phyloP scores from a whole-genome alignment of 2,329 filamentous ascomycete species.

The Ophiocordyceps polyrhachis-furcata region DNA sequence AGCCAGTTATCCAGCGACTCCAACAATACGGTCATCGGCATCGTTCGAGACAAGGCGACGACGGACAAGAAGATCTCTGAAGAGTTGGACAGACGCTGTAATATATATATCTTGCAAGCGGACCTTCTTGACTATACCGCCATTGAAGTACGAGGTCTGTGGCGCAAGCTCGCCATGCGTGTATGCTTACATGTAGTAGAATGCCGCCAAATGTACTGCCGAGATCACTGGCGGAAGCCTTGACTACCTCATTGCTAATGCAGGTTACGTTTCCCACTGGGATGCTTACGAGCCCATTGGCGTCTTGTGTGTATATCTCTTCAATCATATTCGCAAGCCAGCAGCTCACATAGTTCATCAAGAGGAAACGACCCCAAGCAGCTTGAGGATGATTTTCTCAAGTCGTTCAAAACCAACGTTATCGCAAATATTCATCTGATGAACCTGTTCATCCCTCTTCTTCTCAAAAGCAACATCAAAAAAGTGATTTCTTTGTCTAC shows the following conservation, averaged over 20 bases:
- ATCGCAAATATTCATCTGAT: conserved; percentile 32
- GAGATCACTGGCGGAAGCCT: conserved; percentile 16
- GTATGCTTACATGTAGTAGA: conserved; percentile 8
- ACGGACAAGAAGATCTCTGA: conserved; percentile 23
- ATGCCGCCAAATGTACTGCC: conserved; percentile 1
- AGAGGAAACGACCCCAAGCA: neutral
- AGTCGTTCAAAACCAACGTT: conserved; percentile 26
- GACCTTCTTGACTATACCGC: conserved; percentile 20
- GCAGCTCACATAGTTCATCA: neutral
- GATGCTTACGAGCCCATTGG: conserved; percentile 16
- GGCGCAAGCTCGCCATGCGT: neutral
- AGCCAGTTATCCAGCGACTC: conserved; percentile 23
- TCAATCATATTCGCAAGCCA: neutral
- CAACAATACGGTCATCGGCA: conserved; percentile 24
- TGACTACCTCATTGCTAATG: conserved; percentile 34
- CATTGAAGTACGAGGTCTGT: conserved; percentile 2
- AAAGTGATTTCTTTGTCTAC: conserved; percentile 33
- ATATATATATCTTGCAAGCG: conserved; percentile 26
- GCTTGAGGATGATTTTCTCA: neutral
- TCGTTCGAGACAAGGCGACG: conserved; percentile 25
- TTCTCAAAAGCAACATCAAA: conserved; percentile 29
- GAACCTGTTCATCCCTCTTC: conserved; percentile 31
- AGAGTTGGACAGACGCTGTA: conserved; percentile 18
- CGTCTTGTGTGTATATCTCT: conserved; percentile 15
- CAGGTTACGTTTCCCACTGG: conserved; percentile 14